phyloP scores from a whole-genome alignment of 805 yeast genomes.

The Diddensiella santjacobensis region DNA sequence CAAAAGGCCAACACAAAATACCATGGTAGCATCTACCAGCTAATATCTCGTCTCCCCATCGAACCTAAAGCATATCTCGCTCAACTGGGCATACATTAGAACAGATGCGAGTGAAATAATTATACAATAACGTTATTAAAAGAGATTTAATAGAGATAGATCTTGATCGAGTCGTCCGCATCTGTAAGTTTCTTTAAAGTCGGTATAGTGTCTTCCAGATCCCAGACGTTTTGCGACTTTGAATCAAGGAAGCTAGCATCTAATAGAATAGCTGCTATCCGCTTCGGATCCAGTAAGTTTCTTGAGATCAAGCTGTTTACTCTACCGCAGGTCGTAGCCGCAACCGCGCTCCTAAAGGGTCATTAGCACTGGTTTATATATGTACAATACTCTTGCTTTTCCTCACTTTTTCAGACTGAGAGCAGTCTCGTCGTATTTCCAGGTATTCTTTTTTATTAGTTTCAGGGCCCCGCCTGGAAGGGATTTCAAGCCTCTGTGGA shows the following conservation, averaged over 20 bases:
- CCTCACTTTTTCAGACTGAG: slow-evolving; percentile 29
- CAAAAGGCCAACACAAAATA: slow-evolving; percentile 16
- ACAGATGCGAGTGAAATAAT: too few relatives aligned
- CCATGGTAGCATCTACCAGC: slow-evolving; percentile 16
- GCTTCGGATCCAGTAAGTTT: slow-evolving; percentile 40
- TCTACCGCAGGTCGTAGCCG: slow-evolving; percentile 65
- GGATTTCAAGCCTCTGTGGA: slow-evolving; percentile 51
- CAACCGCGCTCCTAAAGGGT: slow-evolving; percentile 42
- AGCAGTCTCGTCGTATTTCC: slow-evolving; percentile 56
- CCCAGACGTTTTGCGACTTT: slow-evolving; percentile 60
- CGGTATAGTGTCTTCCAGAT: slow-evolving; percentile 35
- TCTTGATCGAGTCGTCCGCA: slow-evolving; percentile 40
- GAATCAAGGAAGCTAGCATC: slow-evolving; percentile 61
- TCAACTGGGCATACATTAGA: slow-evolving; percentile 14
- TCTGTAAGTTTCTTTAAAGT: slow-evolving; percentile 17
- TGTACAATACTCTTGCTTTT: too few relatives aligned
- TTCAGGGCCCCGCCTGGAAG: slow-evolving; percentile 56
- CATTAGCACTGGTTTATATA: too few relatives aligned
- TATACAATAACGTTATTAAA: too few relatives aligned
- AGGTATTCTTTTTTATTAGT: slow-evolving; percentile 68
- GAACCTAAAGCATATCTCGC: slow-evolving; percentile 17
- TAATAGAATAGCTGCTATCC: slow-evolving; percentile 52
- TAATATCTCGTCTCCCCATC: slow-evolving; percentile 18
- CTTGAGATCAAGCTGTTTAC: slow-evolving; percentile 45
- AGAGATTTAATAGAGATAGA: slow-evolving; percentile 52